These are phyloP conservation scores for Crithidia sp. DNA, from an alignment of 208 protist species.

Conservation along the genomic window DNA sequence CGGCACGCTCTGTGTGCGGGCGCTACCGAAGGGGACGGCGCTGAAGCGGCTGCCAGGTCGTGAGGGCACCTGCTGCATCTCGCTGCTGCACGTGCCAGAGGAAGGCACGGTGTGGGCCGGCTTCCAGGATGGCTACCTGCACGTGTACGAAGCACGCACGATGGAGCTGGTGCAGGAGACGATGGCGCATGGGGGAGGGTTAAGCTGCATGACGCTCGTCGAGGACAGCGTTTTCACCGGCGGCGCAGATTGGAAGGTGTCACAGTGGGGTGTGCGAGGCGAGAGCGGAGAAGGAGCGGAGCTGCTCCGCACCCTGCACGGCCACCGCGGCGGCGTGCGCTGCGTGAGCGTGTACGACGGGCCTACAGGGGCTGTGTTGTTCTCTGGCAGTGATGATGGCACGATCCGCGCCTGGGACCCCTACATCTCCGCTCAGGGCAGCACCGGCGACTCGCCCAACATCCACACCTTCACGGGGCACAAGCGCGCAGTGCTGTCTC, in stretches of 20 bases:
- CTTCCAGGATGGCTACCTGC: slow-evolving; percentile 84
- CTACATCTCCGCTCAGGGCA: slow-evolving; percentile 31
- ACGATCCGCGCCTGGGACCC: slow-evolving; percentile 84
- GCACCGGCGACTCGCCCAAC: slow-evolving; percentile 29
- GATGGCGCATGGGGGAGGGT: slow-evolving; percentile 31
- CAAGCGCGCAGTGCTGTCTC: slow-evolving; percentile 46
- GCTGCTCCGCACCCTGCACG: slow-evolving; percentile 59
- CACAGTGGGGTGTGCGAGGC: slow-evolving; percentile 55
- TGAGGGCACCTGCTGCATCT: slow-evolving; percentile 60
- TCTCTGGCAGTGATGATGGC: slow-evolving; percentile 84
- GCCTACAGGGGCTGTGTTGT: slow-evolving; percentile 65
- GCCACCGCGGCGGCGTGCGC: slow-evolving; percentile 73
- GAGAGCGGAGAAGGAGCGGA: background rate
- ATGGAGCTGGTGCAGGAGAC: slow-evolving; percentile 48
- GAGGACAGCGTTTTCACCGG: slow-evolving; percentile 79
- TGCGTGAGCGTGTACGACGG: slow-evolving; percentile 58
- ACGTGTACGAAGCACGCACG: slow-evolving; percentile 59
- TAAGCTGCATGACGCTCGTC: slow-evolving; percentile 41
- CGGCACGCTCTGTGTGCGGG: slow-evolving; percentile 68
- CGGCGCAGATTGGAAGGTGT: slow-evolving; percentile 80
- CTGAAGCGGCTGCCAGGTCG: slow-evolving; percentile 54
- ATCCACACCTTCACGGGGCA: slow-evolving; percentile 72
- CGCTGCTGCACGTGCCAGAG: slow-evolving; percentile 57
- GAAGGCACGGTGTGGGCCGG: slow-evolving; percentile 65
- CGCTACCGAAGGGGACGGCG: slow-evolving; percentile 64